phyloP scores from a whole-genome alignment of 225 moss, liverwort and hornwort species.

The Bryum argenteum region DNA sequence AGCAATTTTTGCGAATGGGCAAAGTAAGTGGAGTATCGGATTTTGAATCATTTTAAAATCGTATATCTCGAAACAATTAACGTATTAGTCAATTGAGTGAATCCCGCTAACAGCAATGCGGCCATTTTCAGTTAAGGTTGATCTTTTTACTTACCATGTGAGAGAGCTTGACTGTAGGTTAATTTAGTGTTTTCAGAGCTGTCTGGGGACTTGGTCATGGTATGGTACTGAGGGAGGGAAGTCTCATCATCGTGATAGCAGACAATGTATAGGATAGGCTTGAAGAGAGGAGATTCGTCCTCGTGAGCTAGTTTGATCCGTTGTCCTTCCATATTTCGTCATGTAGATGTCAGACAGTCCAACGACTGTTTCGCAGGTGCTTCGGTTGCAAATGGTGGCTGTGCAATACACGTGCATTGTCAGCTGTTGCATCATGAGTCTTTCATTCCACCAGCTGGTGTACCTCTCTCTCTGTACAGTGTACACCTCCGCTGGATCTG shows the following conservation, averaged over 20 bases:
- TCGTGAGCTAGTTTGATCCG: slow-evolving; percentile 11
- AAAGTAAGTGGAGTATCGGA: no score
- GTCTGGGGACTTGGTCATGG: background rate
- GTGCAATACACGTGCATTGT: slow-evolving; percentile 37
- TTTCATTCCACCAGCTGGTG: slow-evolving; percentile 34
- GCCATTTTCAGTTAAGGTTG: background rate
- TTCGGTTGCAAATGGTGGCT: slow-evolving; percentile 25
- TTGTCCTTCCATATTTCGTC: background rate
- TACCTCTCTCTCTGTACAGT: slow-evolving; percentile 14
- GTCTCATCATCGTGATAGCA: background rate
- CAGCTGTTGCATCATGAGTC: slow-evolving; percentile 34
- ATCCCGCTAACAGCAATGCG: no score
- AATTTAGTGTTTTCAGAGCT: no score
- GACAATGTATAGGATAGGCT: background rate
- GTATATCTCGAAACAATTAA: no score
- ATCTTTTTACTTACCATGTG: background rate
- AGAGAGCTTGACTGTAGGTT: no score
- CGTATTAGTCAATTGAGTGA: no score
- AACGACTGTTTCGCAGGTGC: slow-evolving; percentile 23
- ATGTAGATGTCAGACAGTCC: slow-evolving; percentile 8
- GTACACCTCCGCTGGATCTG: slow-evolving; percentile 21
- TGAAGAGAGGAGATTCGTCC: slow-evolving; percentile 16
- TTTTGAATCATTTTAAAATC: no score
- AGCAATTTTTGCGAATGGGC: no score
- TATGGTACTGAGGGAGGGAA: no score